phyloP scores from a whole-genome alignment of 2,329 filamentous ascomycete genomes.

The Talaromyces sp. region DNA sequence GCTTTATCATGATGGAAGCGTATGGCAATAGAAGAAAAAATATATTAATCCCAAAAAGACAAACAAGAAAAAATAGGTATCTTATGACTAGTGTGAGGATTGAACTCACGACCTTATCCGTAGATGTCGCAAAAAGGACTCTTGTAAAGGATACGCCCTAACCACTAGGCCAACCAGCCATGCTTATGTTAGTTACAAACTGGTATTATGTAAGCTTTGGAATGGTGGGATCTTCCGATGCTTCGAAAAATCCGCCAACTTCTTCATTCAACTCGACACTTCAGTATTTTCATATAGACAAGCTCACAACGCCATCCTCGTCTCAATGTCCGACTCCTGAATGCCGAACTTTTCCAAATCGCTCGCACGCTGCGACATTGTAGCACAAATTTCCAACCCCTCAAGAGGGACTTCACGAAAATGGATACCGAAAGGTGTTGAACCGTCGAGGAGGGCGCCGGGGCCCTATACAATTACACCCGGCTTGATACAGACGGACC shows the following conservation, averaged over 20 bases:
- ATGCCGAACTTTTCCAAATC: constrained; percentile 13
- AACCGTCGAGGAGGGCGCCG: not conserved
- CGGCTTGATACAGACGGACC: not conserved
- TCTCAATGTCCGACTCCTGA: constrained; percentile 15
- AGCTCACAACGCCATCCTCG: not conserved
- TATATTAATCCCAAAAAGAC: not conserved
- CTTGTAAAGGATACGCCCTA: constrained; percentile 10
- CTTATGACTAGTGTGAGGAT: not conserved
- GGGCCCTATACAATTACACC: not conserved
- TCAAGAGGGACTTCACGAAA: constrained; percentile 5
- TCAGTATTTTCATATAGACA: not conserved
- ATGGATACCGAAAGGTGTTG: constrained; percentile 10
- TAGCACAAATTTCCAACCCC: constrained; percentile 10
- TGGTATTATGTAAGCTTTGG: too few relatives aligned
- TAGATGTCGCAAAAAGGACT: constrained; percentile 1
- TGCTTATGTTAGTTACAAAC: not conserved
- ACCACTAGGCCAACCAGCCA: constrained; percentile 9
- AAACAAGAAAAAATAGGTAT: not conserved
- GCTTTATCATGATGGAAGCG: not conserved
- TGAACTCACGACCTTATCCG: constrained; percentile 10
- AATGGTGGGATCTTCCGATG: too few relatives aligned
- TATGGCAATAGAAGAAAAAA: not conserved
- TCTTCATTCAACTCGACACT: not conserved
- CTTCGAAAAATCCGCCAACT: not conserved
- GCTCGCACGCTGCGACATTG: constrained; percentile 16